Percentiles rank a stretch among this genome's conserved stretches.
phyloP scores from a whole-genome alignment of 768 basidiomycete species.

The Strobilomyces dryophilus region DNA sequence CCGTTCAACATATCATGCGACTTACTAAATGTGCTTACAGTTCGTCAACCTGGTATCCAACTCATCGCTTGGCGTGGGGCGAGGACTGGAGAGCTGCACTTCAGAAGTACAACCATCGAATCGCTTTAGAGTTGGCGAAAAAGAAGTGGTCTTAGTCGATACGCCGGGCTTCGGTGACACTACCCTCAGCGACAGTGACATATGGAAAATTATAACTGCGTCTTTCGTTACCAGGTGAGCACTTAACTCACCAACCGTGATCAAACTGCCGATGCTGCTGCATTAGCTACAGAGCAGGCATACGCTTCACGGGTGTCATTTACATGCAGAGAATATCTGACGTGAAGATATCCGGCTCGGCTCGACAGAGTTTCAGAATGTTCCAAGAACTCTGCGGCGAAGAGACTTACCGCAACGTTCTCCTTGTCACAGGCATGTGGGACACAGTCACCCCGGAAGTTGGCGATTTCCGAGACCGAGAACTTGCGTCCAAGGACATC shows the following conservation, averaged over 20 bases:
- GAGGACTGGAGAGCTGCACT: slow-evolving; percentile 34
- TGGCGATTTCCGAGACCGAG: slow-evolving; percentile 37
- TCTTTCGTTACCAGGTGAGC: slow-evolving; percentile 28
- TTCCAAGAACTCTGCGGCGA: slow-evolving; percentile 52
- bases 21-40: slow-evolving; percentile 13
- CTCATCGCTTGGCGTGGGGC: slow-evolving; percentile 28
- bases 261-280: neutral
- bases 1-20: neutral
- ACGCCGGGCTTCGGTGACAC: slow-evolving; percentile 64
- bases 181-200: slow-evolving; percentile 41
- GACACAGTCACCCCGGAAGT: slow-evolving; percentile 32
- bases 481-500: slow-evolving; percentile 37
- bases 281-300: slow-evolving; percentile 21
- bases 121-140: slow-evolving; percentile 25
- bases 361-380: slow-evolving; percentile 44
- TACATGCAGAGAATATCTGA: slow-evolving; percentile 53
- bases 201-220: slow-evolving; percentile 46
- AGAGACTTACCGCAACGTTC: slow-evolving; percentile 40
- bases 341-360: slow-evolving; percentile 43
- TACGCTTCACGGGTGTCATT: slow-evolving; percentile 42
- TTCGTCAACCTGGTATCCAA: slow-evolving; percentile 33
- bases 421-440: slow-evolving; percentile 54
- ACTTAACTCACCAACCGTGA: neutral
- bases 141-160: slow-evolving; percentile 47
- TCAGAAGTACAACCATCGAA: slow-evolving; percentile 28